Conservation (phyloP, 2,329 filamentous ascomycete species). For the Penicillium sp. region DNA sequence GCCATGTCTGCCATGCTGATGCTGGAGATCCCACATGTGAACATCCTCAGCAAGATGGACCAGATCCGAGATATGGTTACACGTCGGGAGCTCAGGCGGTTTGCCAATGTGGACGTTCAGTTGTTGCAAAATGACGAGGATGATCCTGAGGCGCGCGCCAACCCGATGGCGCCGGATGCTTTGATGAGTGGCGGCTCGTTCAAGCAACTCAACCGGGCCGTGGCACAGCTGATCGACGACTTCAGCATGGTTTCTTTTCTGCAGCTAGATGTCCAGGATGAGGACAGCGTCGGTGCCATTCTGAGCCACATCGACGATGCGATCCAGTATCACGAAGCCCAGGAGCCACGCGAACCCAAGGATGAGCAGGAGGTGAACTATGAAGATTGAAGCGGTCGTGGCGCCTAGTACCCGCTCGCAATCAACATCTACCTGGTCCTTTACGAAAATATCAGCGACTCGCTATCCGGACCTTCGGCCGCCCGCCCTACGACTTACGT, state of each 20-base stretch:
- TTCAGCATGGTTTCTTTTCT: conserved; percentile 98
- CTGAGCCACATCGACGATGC: conserved; percentile 92
- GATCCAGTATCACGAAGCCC: conserved; percentile 87
- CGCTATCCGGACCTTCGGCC: background rate
- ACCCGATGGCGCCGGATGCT: conserved; percentile 61
- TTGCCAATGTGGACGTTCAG: conserved; percentile 77
- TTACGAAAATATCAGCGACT: background rate
- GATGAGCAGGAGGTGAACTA: conserved; percentile 56
- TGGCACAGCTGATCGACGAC: conserved; percentile 87
- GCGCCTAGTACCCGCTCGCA: background rate
- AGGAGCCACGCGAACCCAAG: conserved; percentile 78
- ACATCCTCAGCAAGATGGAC: conserved; percentile 97
- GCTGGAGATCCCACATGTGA: conserved; percentile 94
- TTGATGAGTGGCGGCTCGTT: conserved; percentile 80
- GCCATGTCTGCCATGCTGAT: conserved; percentile 99
- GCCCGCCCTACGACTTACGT: background rate
- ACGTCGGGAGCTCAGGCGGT: conserved; percentile 82
- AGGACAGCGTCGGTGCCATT: conserved; percentile 80
- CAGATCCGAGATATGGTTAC: conserved; percentile 83
- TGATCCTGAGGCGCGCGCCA: conserved; percentile 50
- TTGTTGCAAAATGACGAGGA: conserved; percentile 65
- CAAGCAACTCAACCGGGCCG: conserved; percentile 75
- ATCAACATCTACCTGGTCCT: background rate
- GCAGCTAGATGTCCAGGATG: conserved; percentile 80
- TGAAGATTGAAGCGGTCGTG: conserved; percentile 31